A percentile compares a stretch with the other conserved stretches of the same genome.
Evolutionary conservation across 495 filamentous ascomycete genomes (phyloP).

Genomic region (Sordaria brevicollis): DNA sequence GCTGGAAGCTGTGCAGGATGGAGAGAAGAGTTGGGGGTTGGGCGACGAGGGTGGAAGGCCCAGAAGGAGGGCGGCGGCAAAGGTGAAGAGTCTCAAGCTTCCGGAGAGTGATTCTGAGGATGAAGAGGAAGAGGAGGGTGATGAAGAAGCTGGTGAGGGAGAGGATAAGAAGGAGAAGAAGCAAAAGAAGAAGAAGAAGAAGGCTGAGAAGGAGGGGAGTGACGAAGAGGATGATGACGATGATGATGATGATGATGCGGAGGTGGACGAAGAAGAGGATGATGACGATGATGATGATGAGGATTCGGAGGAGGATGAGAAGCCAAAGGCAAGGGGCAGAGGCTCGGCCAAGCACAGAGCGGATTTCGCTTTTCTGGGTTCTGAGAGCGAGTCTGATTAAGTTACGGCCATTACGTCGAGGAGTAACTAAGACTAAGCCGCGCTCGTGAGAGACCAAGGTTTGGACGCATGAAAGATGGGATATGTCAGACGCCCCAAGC

Average conservation of each 20-base stretch:
- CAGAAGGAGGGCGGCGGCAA: conserved; percentile 20
- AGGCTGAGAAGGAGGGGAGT: conserved; percentile 16
- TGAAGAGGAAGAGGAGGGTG: conserved; percentile 35
- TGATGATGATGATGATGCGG: conserved; percentile 32
- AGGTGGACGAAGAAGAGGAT: conserved; percentile 39
- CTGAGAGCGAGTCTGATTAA: conserved; percentile 39
- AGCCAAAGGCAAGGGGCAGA: conserved; percentile 15
- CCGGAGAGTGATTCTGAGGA: conserved; percentile 22
- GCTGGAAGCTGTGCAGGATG: conserved; percentile 69
- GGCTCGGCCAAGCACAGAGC: conserved; percentile 25
- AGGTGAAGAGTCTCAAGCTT: conserved; percentile 11
- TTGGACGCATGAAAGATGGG: too few species aligned
- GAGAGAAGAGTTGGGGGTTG: conserved; percentile 67
- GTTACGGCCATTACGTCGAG: neutral
- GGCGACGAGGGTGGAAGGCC: conserved; percentile 22
- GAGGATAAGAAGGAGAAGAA: conserved; percentile 13
- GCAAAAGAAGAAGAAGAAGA: conserved; percentile 13
- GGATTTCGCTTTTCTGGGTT: conserved; percentile 34
- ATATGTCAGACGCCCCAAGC: too few species aligned
- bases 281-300: conserved; percentile 18
- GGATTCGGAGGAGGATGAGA: conserved; percentile 18
- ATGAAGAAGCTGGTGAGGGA: conserved; percentile 23
- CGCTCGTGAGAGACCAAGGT: too few species aligned
- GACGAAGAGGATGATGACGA: conserved; percentile 36
- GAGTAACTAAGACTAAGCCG: too few species aligned